phyloP scores from a whole-genome alignment of 768 basidiomycete species.

The Mycena capillaripes region DNA sequence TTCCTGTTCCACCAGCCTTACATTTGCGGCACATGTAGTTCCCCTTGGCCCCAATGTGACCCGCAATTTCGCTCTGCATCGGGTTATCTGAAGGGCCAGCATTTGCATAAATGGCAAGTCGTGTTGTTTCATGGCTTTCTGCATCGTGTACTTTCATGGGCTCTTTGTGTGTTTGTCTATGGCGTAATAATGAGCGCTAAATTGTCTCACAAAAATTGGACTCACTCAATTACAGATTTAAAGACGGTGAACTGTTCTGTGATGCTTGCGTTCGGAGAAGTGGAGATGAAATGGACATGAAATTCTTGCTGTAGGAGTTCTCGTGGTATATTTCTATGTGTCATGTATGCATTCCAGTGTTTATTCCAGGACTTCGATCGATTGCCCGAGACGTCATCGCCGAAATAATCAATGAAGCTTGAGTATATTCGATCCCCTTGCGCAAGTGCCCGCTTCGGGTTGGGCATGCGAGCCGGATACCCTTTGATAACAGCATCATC shows the following conservation, averaged over 20 bases:
- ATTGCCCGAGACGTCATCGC: slow-evolving; percentile 62
- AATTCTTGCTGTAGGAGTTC: slow-evolving; percentile 52
- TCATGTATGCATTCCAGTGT: slow-evolving; percentile 58
- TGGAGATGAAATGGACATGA: slow-evolving; percentile 55
- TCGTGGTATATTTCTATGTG: slow-evolving; percentile 52
- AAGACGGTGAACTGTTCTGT: slow-evolving; percentile 56
- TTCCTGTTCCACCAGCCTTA: background rate
- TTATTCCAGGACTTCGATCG: slow-evolving; percentile 61
- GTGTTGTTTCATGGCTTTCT: background rate
- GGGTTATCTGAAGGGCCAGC: slow-evolving; percentile 57
- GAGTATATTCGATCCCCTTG: slow-evolving; percentile 48
- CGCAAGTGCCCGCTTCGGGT: slow-evolving; percentile 48
- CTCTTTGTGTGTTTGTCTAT: slow-evolving; percentile 2
- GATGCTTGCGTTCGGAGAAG: slow-evolving; percentile 51
- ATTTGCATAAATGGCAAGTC: background rate
- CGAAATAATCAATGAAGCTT: slow-evolving; percentile 50
- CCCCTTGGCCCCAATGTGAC: slow-evolving; percentile 20
- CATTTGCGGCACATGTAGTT: slow-evolving; percentile 12
- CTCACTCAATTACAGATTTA: slow-evolving; percentile 32
- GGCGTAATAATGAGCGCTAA: background rate
- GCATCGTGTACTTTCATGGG: slow-evolving; percentile 28
- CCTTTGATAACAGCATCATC: slow-evolving; percentile 32
- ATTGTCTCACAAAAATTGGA: slow-evolving; percentile 36
- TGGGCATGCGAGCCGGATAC: slow-evolving; percentile 48
- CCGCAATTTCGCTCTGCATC: slow-evolving; percentile 49